A percentile compares a stretch with the other conserved stretches of the same genome.
Conservation (phyloP, 495 filamentous ascomycete species). For the Emericellopsis terricola region DNA sequence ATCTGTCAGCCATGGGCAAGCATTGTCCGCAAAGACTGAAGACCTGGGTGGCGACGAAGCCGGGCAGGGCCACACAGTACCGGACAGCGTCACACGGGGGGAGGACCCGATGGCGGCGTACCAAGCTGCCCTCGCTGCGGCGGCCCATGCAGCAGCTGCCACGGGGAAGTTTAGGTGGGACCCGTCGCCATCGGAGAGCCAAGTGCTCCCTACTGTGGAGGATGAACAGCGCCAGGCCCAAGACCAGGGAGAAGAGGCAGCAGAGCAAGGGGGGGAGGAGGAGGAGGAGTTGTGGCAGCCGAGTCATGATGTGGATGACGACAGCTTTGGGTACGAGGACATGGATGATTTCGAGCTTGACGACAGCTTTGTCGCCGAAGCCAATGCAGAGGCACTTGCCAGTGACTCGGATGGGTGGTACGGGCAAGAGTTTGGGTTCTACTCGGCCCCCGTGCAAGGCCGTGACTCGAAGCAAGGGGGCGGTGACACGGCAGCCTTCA, state of each 20-base stretch:
- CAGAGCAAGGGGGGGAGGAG: too few species aligned
- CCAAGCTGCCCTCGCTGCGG: slow-evolving; percentile 65
- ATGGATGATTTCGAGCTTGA: slow-evolving; percentile 46
- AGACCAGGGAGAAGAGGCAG: too few species aligned
- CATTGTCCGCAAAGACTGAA: too few species aligned
- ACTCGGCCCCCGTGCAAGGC: slow-evolving; percentile 41
- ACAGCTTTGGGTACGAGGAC: slow-evolving; percentile 20
- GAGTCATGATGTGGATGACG: slow-evolving; percentile 31
- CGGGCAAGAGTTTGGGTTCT: slow-evolving; percentile 96
- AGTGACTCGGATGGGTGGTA: slow-evolving; percentile 88
- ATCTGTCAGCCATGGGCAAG: slow-evolving; percentile 15
- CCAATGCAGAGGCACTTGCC: slow-evolving; percentile 84
- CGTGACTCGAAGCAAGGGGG: slow-evolving; percentile 7
- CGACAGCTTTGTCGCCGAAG: slow-evolving; percentile 81
- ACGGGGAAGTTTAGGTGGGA: slow-evolving; percentile 49
- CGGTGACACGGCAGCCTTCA: slow-evolving; percentile 10
- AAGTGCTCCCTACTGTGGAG: slow-evolving; percentile 10
- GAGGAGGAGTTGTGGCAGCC: too few species aligned
- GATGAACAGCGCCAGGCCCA: slow-evolving; percentile 16
- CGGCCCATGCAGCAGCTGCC: slow-evolving; percentile 52
- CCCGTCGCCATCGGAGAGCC: slow-evolving; percentile 27
- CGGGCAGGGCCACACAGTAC: too few species aligned
- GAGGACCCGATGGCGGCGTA: slow-evolving; percentile 52
- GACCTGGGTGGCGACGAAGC: too few species aligned
- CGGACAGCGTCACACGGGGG: too few species aligned